Conservation (phyloP, 2,329 filamentous ascomycete genomes). For the Xylaria hypoxylon region DNA sequence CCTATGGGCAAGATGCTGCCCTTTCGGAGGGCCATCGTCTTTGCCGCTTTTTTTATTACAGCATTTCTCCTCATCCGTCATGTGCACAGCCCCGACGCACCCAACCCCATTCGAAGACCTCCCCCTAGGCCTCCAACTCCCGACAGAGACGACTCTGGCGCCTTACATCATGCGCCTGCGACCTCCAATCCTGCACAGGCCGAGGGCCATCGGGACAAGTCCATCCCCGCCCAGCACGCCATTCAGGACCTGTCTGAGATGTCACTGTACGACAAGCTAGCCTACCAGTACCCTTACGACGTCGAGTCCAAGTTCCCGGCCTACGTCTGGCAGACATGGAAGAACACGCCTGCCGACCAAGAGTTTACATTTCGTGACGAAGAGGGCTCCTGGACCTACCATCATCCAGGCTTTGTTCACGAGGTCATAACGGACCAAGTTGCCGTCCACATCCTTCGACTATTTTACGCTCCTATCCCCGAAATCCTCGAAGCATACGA, state of each 20-base stretch:
- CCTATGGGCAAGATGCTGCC: constrained; percentile 48
- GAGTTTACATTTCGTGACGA: constrained; percentile 84
- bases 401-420: constrained; percentile 92
- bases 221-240: constrained; percentile 67
- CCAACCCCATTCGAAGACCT: constrained; percentile 45
- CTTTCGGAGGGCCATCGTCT: constrained; percentile 51
- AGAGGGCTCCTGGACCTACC: constrained; percentile 88
- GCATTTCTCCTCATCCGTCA: constrained; percentile 52
- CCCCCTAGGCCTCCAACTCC: constrained; percentile 44
- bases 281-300: constrained; percentile 95
- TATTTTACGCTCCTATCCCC: constrained; percentile 86
- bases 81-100: constrained; percentile 47
- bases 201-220: constrained; percentile 40
- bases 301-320: constrained; percentile 89
- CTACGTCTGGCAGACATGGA: constrained; percentile 99
- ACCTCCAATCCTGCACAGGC: constrained; percentile 37
- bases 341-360: constrained; percentile 80
- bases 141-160: constrained; percentile 32
- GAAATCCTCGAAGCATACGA: constrained; percentile 83
- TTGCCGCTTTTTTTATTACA: constrained; percentile 51
- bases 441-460: constrained; percentile 81
- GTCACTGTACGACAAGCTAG: constrained; percentile 82
- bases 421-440: constrained; percentile 96
- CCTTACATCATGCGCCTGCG: constrained; percentile 41
- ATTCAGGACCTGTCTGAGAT: constrained; percentile 77